These are phyloP conservation scores for Penicillium sp. DNA, from an alignment of 2,329 filamentous ascomycete species.

Conservation along the genomic window DNA sequence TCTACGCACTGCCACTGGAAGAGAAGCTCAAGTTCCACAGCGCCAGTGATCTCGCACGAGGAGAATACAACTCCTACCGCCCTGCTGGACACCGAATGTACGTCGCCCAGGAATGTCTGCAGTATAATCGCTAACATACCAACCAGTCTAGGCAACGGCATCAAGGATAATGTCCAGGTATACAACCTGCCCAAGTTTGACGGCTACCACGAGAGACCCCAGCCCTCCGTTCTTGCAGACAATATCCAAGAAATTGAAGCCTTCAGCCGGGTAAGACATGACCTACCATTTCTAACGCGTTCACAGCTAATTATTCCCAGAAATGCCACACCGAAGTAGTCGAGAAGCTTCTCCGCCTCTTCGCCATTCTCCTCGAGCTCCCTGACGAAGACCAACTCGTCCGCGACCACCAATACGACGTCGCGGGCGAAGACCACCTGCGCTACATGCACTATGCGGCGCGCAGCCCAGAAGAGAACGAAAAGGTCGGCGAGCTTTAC, in stretches of 20 bases:
- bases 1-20: conserved; percentile 58
- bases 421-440: conserved; percentile 60
- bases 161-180: conserved; percentile 60
- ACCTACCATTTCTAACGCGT: not conserved
- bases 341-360: conserved; percentile 56
- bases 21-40: conserved; percentile 61
- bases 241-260: conserved; percentile 58
- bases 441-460: conserved; percentile 62
- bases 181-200: conserved; percentile 64
- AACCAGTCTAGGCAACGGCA: conserved; percentile 39
- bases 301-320: conserved; percentile 4
- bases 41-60: conserved; percentile 49
- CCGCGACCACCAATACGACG: conserved; percentile 58
- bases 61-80: conserved; percentile 61
- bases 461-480: conserved; percentile 51
- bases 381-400: conserved; percentile 59
- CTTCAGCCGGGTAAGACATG: conserved; percentile 47
- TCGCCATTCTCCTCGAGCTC: conserved; percentile 60
- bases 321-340: conserved; percentile 38
- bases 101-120: conserved; percentile 14
- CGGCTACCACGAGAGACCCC: conserved; percentile 47
- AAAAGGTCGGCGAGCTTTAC: conserved; percentile 45
- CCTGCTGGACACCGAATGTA: conserved; percentile 47
- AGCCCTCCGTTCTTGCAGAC: conserved; percentile 52
- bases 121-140: conserved; percentile 5